These are phyloP conservation scores for Cochlearia excelsa DNA, from an alignment of 345 rosid species.

Conservation along the genomic window DNA sequence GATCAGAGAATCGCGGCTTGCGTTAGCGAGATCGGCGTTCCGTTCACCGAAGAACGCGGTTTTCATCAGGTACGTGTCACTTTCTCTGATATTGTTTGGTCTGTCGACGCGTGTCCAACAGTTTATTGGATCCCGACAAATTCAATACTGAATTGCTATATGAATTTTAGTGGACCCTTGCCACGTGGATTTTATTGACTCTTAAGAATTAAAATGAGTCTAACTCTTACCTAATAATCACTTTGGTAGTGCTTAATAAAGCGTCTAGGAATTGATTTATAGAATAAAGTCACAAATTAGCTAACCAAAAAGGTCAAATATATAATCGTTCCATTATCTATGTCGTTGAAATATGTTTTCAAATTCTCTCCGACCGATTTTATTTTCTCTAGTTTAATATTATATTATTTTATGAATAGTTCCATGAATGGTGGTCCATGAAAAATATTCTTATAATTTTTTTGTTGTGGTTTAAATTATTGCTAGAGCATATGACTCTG, in stretches of 20 bases:
- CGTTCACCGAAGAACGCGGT: conserved; percentile 60
- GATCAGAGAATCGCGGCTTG: conserved; percentile 84
- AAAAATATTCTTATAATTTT: neutral
- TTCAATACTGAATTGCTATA: conserved; percentile 1
- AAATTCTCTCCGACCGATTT: conserved; percentile 5
- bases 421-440: conserved; percentile 15
- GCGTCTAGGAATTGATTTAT: conserved; percentile 13
- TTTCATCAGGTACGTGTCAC: conserved; percentile 74
- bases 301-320: conserved; percentile 5
- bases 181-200: conserved; percentile 19
- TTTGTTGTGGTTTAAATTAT: neutral
- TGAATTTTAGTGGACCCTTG: conserved; percentile 8
- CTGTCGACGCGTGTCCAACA: conserved; percentile 24
- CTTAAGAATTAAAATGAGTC: neutral
- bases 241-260: conserved; percentile 15
- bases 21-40: conserved; percentile 66
- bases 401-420: neutral
- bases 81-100: neutral
- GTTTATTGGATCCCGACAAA: conserved; percentile 28
- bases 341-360: neutral
- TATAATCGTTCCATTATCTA: conserved; percentile 1
- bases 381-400: neutral
- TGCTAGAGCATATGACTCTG: conserved; percentile 31
- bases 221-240: conserved; percentile 24
- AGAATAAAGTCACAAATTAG: neutral